A percentile compares a stretch with the other conserved stretches of the same genome.
phyloP scores from a whole-genome alignment of 2,329 filamentous ascomycete species.

The Aschersonia sp. region DNA sequence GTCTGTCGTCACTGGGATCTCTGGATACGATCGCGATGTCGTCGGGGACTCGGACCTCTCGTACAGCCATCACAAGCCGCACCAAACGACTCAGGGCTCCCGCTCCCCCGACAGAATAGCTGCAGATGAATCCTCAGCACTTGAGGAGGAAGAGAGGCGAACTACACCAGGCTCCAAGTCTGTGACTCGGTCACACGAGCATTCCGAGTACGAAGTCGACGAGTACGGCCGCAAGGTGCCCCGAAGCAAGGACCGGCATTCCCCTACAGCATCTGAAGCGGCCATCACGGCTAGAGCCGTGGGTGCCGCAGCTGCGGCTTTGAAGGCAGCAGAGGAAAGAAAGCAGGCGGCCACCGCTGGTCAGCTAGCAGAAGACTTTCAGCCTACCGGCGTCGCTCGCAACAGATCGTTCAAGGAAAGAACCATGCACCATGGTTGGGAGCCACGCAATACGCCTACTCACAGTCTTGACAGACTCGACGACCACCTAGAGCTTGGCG shows the following conservation, averaged over 20 bases:
- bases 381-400: constrained; percentile 33
- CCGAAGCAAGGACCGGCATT: constrained; percentile 25
- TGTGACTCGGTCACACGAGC: constrained; percentile 28
- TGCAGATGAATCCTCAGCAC: constrained; percentile 21
- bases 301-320: constrained; percentile 34
- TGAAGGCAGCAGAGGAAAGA: constrained; percentile 33
- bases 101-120: constrained; percentile 27
- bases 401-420: constrained; percentile 55
- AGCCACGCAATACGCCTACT: constrained; percentile 38
- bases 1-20: constrained; percentile 53
- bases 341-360: constrained; percentile 22
- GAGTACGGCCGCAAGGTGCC: constrained; percentile 42
- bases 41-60: constrained; percentile 22
- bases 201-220: constrained; percentile 41
- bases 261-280: constrained; percentile 40
- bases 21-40: constrained; percentile 31
- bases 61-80: constrained; percentile 12
- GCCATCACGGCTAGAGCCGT: constrained; percentile 43
- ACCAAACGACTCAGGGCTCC: constrained; percentile 10
- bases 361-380: constrained; percentile 24
- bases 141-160: constrained; percentile 20
- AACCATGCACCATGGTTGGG: constrained; percentile 35
- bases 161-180: constrained; percentile 23
- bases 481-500: constrained; percentile 42
- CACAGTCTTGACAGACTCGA: constrained; percentile 45